phyloP scores from a whole-genome alignment of 129 eudicot genomes.

The Artemisia argyi region DNA sequence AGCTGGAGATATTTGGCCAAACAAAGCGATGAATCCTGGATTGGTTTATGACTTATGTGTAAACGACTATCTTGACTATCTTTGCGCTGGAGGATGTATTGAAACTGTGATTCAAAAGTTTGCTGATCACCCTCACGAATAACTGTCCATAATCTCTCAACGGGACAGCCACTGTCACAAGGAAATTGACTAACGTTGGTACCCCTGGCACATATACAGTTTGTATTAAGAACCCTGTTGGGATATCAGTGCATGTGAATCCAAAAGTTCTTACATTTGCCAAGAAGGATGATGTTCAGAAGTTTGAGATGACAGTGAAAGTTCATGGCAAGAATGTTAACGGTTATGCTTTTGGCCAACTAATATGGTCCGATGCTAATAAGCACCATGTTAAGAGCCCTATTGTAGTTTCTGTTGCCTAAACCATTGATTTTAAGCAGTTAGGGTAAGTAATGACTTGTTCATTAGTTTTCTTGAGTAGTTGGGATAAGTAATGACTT shows the following conservation, averaged over 20 bases:
- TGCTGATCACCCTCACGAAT: constrained; percentile 36
- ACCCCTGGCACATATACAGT: constrained; percentile 52
- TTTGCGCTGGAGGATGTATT: constrained; percentile 73
- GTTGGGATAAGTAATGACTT: constrained; percentile 18
- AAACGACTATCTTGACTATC: constrained; percentile 68
- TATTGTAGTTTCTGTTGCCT: constrained; percentile 37
- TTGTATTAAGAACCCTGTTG: constrained; percentile 44
- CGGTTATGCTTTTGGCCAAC: constrained; percentile 52
- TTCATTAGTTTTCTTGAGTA: background rate
- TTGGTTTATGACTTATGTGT: constrained; percentile 62
- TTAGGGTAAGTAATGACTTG: constrained; percentile 22
- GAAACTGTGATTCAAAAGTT: constrained; percentile 31
- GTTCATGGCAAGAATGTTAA: constrained; percentile 4
- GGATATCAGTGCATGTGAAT: constrained; percentile 41
- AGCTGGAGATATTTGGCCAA: constrained; percentile 80
- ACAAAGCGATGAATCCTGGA: constrained; percentile 82
- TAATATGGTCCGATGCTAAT: constrained; percentile 67
- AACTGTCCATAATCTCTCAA: constrained; percentile 44
- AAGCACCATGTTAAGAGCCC: constrained; percentile 79
- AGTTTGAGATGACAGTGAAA: constrained; percentile 43
- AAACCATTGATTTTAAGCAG: background rate
- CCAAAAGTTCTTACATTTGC: constrained; percentile 44
- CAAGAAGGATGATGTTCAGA: constrained; percentile 46
- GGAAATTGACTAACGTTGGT: constrained; percentile 79
- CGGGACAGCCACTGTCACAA: constrained; percentile 31